These are phyloP conservation scores for Schoenoplectus tabernaemontani DNA, from an alignment of 202 grass and related monocot genomes.

Conservation along the genomic window DNA sequence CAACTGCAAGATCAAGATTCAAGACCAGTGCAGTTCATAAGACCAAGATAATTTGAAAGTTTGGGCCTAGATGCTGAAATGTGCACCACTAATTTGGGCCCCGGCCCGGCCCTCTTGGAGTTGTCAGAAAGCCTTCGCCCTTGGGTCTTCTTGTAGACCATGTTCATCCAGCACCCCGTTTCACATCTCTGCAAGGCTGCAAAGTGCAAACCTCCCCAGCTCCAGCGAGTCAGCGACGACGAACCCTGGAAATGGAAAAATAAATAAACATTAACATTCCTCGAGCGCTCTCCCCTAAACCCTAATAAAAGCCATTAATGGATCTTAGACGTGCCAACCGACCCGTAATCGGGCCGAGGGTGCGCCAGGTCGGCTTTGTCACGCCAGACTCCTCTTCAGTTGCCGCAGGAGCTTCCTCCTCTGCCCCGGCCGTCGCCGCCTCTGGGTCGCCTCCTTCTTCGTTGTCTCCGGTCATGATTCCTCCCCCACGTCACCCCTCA, in stretches of 20 bases:
- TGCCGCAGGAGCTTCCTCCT: background rate
- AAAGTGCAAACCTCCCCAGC: too few relatives aligned
- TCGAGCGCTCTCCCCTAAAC: background rate
- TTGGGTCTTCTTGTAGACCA: too few relatives aligned
- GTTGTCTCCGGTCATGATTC: constrained; percentile 84
- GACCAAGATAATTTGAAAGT: background rate
- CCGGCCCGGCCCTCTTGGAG: too few relatives aligned
- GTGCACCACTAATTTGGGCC: background rate
- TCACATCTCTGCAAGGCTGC: too few relatives aligned
- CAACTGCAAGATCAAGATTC: too few relatives aligned
- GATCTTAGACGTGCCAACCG: constrained; percentile 55
- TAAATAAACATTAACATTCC: background rate
- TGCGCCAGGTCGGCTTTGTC: constrained; percentile 84
- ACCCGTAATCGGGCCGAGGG: constrained; percentile 60
- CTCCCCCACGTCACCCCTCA: constrained; percentile 51
- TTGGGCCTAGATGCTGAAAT: background rate
- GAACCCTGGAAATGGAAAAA: background rate
- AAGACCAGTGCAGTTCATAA: too few relatives aligned
- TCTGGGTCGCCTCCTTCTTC: constrained; percentile 28
- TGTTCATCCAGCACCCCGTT: too few relatives aligned
- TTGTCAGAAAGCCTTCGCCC: too few relatives aligned
- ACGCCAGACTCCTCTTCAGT: constrained; percentile 36
- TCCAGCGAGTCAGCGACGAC: too few relatives aligned
- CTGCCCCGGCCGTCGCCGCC: constrained; percentile 2
- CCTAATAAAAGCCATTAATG: constrained; percentile 33